A percentile compares a stretch with the other conserved stretches of the same genome.
Conservation (phyloP, 2,329 filamentous ascomycete species). For the Apiospora marii region DNA sequence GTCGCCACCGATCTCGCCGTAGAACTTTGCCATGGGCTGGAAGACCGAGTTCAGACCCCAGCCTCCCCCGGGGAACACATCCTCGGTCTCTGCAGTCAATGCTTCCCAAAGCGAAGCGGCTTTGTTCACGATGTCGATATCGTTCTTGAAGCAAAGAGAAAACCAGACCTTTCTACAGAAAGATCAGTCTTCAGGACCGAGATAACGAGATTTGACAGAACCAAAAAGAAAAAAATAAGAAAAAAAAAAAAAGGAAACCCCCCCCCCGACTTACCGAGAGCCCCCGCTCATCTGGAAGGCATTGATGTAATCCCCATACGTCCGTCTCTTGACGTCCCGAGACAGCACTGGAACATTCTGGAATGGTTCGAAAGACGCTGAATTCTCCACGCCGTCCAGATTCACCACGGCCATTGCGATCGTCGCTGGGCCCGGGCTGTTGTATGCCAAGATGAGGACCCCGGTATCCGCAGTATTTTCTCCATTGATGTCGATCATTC, state of each 20-base stretch:
- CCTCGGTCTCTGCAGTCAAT: constrained; percentile 32
- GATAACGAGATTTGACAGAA: background rate
- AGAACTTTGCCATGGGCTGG: background rate
- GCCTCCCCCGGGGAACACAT: background rate
- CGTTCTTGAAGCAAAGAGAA: background rate
- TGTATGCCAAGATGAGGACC: background rate
- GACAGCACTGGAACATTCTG: background rate
- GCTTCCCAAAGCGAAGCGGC: constrained; percentile 43
- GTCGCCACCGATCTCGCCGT: background rate
- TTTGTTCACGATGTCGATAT: constrained; percentile 52
- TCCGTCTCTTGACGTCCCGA: background rate
- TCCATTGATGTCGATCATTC: background rate
- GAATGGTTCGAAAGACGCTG: background rate
- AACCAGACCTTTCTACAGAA: background rate
- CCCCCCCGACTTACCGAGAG: background rate
- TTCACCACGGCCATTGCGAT: background rate
- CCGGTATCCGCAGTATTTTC: background rate
- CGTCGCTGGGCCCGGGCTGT: background rate
- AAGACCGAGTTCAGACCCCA: background rate
- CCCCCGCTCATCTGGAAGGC: background rate
- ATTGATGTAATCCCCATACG: background rate
- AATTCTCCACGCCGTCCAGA: background rate
- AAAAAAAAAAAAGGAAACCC: too few relatives aligned
- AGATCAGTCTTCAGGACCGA: background rate
- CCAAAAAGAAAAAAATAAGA: too few relatives aligned